Evolutionary conservation across 1,284 basidiomycete species (phyloP).

Genomic region (Cutaneotrichosporon daszewskae): DNA sequence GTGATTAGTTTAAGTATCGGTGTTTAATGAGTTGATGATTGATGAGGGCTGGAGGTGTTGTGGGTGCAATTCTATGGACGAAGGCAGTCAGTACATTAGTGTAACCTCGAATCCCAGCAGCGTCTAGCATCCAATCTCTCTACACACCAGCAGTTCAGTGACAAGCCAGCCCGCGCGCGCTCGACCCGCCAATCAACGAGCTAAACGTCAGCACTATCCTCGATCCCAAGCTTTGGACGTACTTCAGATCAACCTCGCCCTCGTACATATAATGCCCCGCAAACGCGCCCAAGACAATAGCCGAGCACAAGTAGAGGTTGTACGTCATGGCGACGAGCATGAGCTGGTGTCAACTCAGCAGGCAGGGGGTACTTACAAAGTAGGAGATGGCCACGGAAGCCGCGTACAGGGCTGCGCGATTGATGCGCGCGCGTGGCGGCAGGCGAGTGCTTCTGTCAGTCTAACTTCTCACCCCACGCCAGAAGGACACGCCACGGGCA

Average conservation of each 20-base stretch:
- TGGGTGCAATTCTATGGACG: too few relatives aligned
- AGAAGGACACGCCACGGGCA: not conserved
- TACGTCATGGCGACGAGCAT: slow-evolving; percentile 51
- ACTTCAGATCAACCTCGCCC: slow-evolving; percentile 41
- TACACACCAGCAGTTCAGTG: too few relatives aligned
- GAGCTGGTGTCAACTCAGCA: slow-evolving; percentile 33
- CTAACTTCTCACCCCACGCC: not conserved
- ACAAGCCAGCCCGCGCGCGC: slow-evolving; percentile 6
- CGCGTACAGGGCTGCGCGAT: slow-evolving; percentile 38
- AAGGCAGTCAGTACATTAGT: too few relatives aligned
- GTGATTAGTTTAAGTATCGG: too few relatives aligned
- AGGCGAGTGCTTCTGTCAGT: slow-evolving; percentile 22
- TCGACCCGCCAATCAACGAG: not conserved
- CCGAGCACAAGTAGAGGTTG: slow-evolving; percentile 46
- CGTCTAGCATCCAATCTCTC: too few relatives aligned
- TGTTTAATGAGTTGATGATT: too few relatives aligned
- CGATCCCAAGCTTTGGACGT: slow-evolving; percentile 10
- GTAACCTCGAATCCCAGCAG: too few relatives aligned
- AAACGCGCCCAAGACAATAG: slow-evolving; percentile 46
- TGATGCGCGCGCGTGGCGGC: slow-evolving; percentile 18
- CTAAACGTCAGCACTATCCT: slow-evolving; percentile 1
- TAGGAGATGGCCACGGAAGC: slow-evolving; percentile 40
- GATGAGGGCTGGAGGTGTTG: too few relatives aligned
- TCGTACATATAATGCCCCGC: slow-evolving; percentile 45
- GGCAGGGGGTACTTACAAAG: slow-evolving; percentile 30